A percentile compares a stretch with the other conserved stretches of the same genome.
Evolutionary conservation across 176 grass and related monocot species (phyloP).

Genomic region (Zea luxurians): DNA sequence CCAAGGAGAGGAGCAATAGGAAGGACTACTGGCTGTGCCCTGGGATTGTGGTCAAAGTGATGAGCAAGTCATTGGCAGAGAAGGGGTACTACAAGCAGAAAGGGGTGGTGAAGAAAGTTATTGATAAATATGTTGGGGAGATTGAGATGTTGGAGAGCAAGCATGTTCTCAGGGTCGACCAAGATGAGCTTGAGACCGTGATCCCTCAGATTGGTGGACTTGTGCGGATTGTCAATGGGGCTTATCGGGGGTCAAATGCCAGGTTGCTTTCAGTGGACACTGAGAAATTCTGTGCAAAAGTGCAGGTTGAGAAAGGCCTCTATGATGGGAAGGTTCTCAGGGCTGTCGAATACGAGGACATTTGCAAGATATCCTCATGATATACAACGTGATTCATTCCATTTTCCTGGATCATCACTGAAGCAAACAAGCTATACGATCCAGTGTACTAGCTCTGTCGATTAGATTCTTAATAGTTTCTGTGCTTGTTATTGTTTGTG

Average conservation of each 20-base stretch:
- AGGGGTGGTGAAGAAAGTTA: constrained; percentile 68
- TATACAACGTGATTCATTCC: constrained; percentile 4
- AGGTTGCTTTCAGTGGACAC: constrained; percentile 79
- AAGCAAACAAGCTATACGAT: background rate
- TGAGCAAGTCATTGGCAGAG: constrained; percentile 77
- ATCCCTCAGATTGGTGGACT: constrained; percentile 88
- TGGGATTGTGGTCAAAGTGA: constrained; percentile 83
- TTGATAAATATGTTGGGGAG: constrained; percentile 83
- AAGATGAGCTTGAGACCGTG: constrained; percentile 92
- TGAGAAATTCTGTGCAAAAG: constrained; percentile 67
- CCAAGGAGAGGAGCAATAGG: constrained; percentile 81
- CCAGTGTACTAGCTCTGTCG: background rate
- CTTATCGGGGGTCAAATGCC: constrained; percentile 73
- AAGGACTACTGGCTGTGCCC: constrained; percentile 94
- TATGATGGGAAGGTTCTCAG: constrained; percentile 88
- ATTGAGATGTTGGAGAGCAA: constrained; percentile 92
- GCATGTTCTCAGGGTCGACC: constrained; percentile 85
- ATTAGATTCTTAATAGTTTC: constrained; percentile 1
- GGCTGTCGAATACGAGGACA: constrained; percentile 89
- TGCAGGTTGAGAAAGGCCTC: constrained; percentile 87
- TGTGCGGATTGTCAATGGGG: constrained; percentile 86
- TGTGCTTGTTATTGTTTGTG: constrained; percentile 30
- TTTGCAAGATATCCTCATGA: constrained; percentile 76
- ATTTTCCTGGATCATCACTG: constrained; percentile 21
- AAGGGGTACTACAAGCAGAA: constrained; percentile 96